Evolutionary conservation across 2,329 filamentous ascomycete species (phyloP).

Genomic region (Cladophialophora chaetospira): DNA sequence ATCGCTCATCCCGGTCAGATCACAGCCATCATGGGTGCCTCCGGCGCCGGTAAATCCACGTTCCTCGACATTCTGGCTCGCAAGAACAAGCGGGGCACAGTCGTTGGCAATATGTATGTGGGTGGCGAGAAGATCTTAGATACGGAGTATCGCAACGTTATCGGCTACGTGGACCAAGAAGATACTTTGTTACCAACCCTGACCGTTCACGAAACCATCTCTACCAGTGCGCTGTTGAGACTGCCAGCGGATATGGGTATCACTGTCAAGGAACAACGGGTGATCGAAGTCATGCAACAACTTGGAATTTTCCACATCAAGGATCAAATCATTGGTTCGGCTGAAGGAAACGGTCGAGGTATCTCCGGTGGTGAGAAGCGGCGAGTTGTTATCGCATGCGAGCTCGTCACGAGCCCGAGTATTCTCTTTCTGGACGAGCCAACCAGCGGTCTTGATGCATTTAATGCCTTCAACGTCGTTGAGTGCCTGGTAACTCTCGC

Average conservation of each 20-base stretch:
- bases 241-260: conserved; percentile 90
- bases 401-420: conserved; percentile 94
- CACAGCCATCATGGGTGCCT: conserved; percentile 97
- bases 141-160: conserved; percentile 82
- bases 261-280: conserved; percentile 83
- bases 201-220: conserved; percentile 95
- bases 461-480: conserved; percentile 96
- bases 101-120: conserved; percentile 81
- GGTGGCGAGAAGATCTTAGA: conserved; percentile 90
- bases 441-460: conserved; percentile 92
- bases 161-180: conserved; percentile 97
- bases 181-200: conserved; percentile 95
- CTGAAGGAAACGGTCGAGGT: conserved; percentile 89
- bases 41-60: conserved; percentile 94
- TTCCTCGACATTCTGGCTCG: conserved; percentile 94
- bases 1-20: conserved; percentile 94
- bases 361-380: conserved; percentile 97
- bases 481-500: conserved; percentile 93
- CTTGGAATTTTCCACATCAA: conserved; percentile 93
- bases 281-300: conserved; percentile 91
- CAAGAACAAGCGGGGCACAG: conserved; percentile 88
- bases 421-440: conserved; percentile 97
- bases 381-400: conserved; percentile 93
- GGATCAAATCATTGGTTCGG: conserved; percentile 92
- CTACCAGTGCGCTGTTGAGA: conserved; percentile 87